phyloP scores from a whole-genome alignment of 768 basidiomycete genomes.

The Phanerodontia chrysosporium region DNA sequence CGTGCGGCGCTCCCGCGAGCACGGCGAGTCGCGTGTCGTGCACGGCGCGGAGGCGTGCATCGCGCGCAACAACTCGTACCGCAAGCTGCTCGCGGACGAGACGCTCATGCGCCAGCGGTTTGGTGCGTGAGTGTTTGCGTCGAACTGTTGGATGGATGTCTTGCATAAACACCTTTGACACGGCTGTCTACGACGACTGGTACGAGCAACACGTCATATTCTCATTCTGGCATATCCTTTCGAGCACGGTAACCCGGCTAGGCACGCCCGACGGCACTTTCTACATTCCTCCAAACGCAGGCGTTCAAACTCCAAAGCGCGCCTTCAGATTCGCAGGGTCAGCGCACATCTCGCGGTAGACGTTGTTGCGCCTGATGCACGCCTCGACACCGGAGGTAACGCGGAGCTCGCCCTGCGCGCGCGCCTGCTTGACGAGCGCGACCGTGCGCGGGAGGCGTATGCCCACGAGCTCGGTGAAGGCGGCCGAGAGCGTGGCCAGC shows the following conservation, averaged over 20 bases:
- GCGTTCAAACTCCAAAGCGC: not conserved
- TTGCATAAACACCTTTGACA: too few species aligned
- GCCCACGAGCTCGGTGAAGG: constrained; percentile 32
- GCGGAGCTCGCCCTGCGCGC: constrained; percentile 30
- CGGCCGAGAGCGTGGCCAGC: constrained; percentile 21
- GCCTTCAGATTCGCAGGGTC: not conserved
- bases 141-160: too few species aligned
- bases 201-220: too few species aligned
- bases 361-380: constrained; percentile 28
- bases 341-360: constrained; percentile 11
- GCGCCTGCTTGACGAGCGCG: constrained; percentile 31
- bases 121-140: too few species aligned
- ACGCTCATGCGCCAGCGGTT: not conserved
- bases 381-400: constrained; percentile 29
- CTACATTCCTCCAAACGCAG: too few species aligned
- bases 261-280: too few species aligned
- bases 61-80: constrained; percentile 25
- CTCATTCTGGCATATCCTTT: too few species aligned
- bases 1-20: constrained; percentile 30
- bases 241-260: too few species aligned
- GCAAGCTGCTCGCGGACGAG: constrained; percentile 11
- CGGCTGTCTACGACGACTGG: too few species aligned
- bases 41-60: constrained; percentile 28
- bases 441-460: constrained; percentile 32
- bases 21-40: constrained; percentile 32